Conservation (phyloP, 2,329 filamentous ascomycete species). For the Pestalotiopsis sp. region DNA sequence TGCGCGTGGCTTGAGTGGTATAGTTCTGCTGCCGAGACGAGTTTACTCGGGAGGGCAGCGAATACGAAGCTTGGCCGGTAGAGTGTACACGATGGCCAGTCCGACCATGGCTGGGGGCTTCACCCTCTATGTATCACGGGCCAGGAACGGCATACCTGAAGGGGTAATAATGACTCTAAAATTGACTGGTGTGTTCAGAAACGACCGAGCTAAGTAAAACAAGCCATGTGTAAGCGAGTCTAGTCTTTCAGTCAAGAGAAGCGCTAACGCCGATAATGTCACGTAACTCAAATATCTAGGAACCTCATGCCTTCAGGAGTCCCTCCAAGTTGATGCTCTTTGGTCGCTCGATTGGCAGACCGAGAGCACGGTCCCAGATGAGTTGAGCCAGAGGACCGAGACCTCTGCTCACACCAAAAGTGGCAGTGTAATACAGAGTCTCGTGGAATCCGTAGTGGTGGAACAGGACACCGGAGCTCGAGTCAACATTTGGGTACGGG, state of each 20-base stretch:
- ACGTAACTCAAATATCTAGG: not conserved
- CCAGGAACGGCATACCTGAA: not conserved
- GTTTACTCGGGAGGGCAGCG: too few species aligned
- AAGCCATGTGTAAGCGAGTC: not conserved
- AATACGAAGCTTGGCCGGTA: not conserved
- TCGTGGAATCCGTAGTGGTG: slow-evolving; percentile 98
- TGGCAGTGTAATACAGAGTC: slow-evolving; percentile 88
- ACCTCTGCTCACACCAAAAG: slow-evolving; percentile 67
- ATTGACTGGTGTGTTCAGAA: not conserved
- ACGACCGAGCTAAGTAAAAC: not conserved
- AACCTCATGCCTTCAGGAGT: slow-evolving; percentile 49
- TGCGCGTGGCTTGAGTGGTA: too few species aligned
- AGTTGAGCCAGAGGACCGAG: slow-evolving; percentile 91
- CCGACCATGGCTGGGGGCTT: not conserved
- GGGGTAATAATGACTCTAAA: not conserved
- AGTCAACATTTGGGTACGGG: slow-evolving; percentile 96
- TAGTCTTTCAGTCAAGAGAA: not conserved
- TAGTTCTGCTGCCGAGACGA: too few species aligned
- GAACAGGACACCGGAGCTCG: slow-evolving; percentile 90
- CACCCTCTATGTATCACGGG: not conserved
- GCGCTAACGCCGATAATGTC: not conserved
- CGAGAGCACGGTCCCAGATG: slow-evolving; percentile 92
- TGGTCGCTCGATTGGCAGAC: slow-evolving; percentile 92
- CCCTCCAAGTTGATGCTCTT: slow-evolving; percentile 96
- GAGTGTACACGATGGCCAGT: not conserved